These are phyloP conservation scores for Trichoderma simmonsii DNA, from an alignment of 2,329 filamentous ascomycete species.

Conservation along the genomic window DNA sequence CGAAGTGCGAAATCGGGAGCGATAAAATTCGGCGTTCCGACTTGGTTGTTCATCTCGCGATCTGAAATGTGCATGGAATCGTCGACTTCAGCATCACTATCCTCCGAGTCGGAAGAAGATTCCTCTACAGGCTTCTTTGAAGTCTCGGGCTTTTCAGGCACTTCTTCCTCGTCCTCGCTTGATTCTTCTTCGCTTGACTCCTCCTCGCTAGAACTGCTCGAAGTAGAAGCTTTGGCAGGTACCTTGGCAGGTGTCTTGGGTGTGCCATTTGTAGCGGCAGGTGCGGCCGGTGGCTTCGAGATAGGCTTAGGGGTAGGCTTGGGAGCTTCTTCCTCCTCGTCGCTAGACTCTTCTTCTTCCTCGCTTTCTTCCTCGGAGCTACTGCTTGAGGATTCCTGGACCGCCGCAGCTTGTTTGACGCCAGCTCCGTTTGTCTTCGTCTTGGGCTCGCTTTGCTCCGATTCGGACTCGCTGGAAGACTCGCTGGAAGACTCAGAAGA, in stretches of 20 bases:
- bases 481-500: slow-evolving; percentile 19
- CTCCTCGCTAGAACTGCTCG: slow-evolving; percentile 19
- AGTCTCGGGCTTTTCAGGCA: slow-evolving; percentile 20
- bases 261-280: neutral
- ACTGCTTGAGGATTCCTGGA: slow-evolving; percentile 17
- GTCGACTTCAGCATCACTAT: slow-evolving; percentile 32
- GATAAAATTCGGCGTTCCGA: slow-evolving; percentile 45
- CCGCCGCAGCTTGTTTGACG: slow-evolving; percentile 24
- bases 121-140: slow-evolving; percentile 17
- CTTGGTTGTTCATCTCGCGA: slow-evolving; percentile 30
- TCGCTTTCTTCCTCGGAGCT: slow-evolving; percentile 19
- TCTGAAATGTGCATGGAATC: slow-evolving; percentile 40
- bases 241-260: neutral
- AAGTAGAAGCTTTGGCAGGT: neutral
- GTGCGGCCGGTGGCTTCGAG: neutral
- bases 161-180: neutral
- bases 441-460: slow-evolving; percentile 13
- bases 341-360: slow-evolving; percentile 10
- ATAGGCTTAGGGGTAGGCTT: slow-evolving; percentile 15
- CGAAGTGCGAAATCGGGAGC: slow-evolving; percentile 54
- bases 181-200: slow-evolving; percentile 14
- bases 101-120: slow-evolving; percentile 30
- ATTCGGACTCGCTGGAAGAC: slow-evolving; percentile 18
- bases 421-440: slow-evolving; percentile 27
- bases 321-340: slow-evolving; percentile 18